Conservation (phyloP, 2,329 filamentous ascomycete species). For the Pseudogymnoascus sp. region DNA sequence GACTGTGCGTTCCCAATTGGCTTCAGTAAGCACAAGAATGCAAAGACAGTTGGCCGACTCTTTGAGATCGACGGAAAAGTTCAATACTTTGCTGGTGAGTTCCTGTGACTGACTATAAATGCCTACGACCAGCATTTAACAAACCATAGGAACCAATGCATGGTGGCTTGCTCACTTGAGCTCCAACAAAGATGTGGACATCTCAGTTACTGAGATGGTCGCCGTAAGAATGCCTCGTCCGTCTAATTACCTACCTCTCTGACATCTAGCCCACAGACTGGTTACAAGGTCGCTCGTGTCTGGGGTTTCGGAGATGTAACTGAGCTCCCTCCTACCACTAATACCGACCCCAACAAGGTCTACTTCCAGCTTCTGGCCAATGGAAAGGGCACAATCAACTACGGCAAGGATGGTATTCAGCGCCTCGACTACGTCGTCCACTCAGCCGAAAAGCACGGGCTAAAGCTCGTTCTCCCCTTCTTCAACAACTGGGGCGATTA, state of each 20-base stretch:
- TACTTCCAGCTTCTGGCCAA: constrained; percentile 39
- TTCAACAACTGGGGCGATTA: constrained; percentile 66
- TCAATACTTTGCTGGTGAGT: constrained; percentile 40
- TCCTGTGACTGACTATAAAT: neutral
- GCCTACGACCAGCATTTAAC: neutral
- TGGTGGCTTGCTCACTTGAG: constrained; percentile 49
- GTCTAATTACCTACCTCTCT: neutral
- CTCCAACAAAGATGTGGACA: constrained; percentile 48
- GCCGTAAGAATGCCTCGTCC: constrained; percentile 13
- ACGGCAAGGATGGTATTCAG: constrained; percentile 52
- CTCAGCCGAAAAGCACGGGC: constrained; percentile 48
- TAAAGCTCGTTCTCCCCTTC: constrained; percentile 58
- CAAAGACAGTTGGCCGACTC: constrained; percentile 24
- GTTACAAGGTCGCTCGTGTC: constrained; percentile 49
- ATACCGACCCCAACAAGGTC: constrained; percentile 36
- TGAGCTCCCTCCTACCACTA: constrained; percentile 21
- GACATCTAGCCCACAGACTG: constrained; percentile 36
- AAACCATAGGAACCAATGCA: constrained; percentile 40
- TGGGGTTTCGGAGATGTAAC: constrained; percentile 59
- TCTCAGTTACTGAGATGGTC: constrained; percentile 40
- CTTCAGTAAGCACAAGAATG: constrained; percentile 13
- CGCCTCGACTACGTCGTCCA: constrained; percentile 58
- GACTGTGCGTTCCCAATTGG: constrained; percentile 16
- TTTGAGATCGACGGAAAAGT: constrained; percentile 39
- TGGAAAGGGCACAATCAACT: constrained; percentile 52